Evolutionary conservation across 768 basidiomycete species (phyloP).

Genomic region (Pulveroboletus sp.): DNA sequence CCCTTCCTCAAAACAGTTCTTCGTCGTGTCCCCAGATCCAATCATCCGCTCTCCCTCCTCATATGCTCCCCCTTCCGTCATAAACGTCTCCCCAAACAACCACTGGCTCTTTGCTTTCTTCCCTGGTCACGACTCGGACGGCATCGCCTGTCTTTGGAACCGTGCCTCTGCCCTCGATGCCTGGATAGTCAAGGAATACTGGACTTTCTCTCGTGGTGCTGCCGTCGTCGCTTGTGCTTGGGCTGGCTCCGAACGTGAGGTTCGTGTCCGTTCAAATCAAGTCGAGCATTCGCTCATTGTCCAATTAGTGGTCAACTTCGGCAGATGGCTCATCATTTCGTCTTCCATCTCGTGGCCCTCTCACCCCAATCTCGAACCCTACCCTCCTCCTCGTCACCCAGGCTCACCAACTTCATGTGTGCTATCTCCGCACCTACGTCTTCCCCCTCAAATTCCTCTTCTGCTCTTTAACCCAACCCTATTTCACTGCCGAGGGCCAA

Average conservation of each 20-base stretch:
- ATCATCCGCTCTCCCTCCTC: slow-evolving; percentile 43
- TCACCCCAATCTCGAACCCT: slow-evolving; percentile 49
- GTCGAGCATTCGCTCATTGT: slow-evolving; percentile 1
- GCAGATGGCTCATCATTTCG: slow-evolving; percentile 47
- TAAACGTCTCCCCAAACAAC: slow-evolving; percentile 57
- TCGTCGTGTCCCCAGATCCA: slow-evolving; percentile 50
- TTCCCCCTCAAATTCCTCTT: slow-evolving; percentile 45
- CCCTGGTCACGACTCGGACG: slow-evolving; percentile 54
- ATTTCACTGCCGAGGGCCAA: slow-evolving; percentile 34
- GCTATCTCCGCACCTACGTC: slow-evolving; percentile 48
- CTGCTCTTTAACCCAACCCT: slow-evolving; percentile 46
- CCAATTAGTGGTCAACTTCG: slow-evolving; percentile 53
- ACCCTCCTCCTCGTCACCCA: slow-evolving; percentile 65
- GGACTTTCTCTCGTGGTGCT: slow-evolving; percentile 48
- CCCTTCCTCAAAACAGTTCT: slow-evolving; percentile 66
- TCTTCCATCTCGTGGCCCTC: slow-evolving; percentile 58
- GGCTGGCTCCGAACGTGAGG: slow-evolving; percentile 61
- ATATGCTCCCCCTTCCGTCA: slow-evolving; percentile 61
- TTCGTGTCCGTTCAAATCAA: slow-evolving; percentile 20
- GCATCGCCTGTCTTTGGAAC: slow-evolving; percentile 65
- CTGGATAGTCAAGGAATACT: slow-evolving; percentile 60
- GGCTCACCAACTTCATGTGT: slow-evolving; percentile 53
- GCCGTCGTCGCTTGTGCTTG: slow-evolving; percentile 63
- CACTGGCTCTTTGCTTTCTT: slow-evolving; percentile 76
- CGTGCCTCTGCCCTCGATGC: slow-evolving; percentile 56